Evolutionary conservation across 176 grass and related monocot genomes (phyloP).

Genomic region (Aegilops tauschii): DNA sequence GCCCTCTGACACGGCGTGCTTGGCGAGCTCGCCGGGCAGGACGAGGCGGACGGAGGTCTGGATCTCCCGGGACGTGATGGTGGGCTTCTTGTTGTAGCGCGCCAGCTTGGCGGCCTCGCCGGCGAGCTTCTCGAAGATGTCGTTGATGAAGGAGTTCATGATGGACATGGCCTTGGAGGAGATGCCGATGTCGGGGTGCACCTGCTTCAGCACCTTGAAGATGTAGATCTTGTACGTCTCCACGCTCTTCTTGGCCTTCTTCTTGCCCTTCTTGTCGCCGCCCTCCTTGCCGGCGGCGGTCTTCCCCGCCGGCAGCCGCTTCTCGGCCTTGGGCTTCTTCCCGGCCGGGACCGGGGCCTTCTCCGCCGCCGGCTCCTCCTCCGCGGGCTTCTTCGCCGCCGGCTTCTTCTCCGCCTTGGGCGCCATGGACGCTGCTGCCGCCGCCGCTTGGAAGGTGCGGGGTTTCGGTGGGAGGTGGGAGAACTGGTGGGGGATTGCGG

Average conservation of each 20-base stretch:
- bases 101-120: constrained; percentile 29
- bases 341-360: background rate
- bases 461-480: too few species aligned
- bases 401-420: background rate
- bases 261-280: constrained; percentile 27
- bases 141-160: constrained; percentile 95
- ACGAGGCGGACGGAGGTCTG: constrained; percentile 64
- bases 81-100: constrained; percentile 63
- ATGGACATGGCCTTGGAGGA: constrained; percentile 95
- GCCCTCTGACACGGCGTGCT: background rate
- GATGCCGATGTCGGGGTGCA: constrained; percentile 82
- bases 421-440: background rate
- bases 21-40: constrained; percentile 59
- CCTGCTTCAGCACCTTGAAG: constrained; percentile 95
- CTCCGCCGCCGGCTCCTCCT: background rate
- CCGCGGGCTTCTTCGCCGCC: background rate
- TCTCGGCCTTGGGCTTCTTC: background rate
- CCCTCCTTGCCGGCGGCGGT: background rate
- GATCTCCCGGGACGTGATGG: constrained; percentile 54
- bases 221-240: constrained; percentile 98
- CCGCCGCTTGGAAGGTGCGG: too few species aligned
- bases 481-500: too few species aligned
- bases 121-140: constrained; percentile 84
- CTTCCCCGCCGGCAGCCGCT: background rate
- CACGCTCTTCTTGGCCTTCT: constrained; percentile 49